Base-by-base conservation (phyloP, 2,329 filamentous ascomycete genomes). In the Aspergillus thermomutatus region DNA sequence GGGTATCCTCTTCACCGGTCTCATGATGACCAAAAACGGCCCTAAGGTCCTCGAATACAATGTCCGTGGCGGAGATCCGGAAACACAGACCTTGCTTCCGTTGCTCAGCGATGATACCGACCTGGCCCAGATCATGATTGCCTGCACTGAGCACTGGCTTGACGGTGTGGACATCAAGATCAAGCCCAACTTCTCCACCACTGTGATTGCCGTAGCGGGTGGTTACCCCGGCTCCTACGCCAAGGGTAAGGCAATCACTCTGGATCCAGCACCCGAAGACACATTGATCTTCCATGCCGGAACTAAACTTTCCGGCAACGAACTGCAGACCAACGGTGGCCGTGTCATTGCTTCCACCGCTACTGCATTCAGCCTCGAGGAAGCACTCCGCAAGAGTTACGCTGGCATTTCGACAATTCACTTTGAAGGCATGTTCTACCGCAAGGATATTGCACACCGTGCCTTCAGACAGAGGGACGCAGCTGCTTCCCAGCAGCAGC, bases 291-390 rank as follows among this genome's bases (percentile, higher is more conserved):
- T 99, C 84, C 94, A 99, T 71, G 94, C 94, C 4, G 94, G 94
- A 27, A 99, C 94, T 2, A 82, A 82, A 41, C 72, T 91, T 34
- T 69, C 83, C 9, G 78, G 79, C 21, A 82, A 85, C 37, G 80
- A 86, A 60, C 80, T 97, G 21, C 82, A 87, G 68, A 93, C 91
- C 0, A 83, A 89, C 0, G 94, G 94, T 49, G 94, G 94, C 1
- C 87, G 94, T 56, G 94, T 99, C 34, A 96, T 99, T 69, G 92
- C 93, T 17, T 87, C 91, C n/a, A 96, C 90, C 40, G 90, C 92
- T 1, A 89, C 87, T 1, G 89, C 86, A 0, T 81, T 83, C 1
- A 89, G 87, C 11, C 83, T 99, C 1, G 85, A 91, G 66, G 87
- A 89, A 52, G 94, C 94, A 0, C 91, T 97, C 1, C 84, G 87